phyloP scores from a whole-genome alignment of 768 basidiomycete genomes.

The Kwoniella dendrophila region DNA sequence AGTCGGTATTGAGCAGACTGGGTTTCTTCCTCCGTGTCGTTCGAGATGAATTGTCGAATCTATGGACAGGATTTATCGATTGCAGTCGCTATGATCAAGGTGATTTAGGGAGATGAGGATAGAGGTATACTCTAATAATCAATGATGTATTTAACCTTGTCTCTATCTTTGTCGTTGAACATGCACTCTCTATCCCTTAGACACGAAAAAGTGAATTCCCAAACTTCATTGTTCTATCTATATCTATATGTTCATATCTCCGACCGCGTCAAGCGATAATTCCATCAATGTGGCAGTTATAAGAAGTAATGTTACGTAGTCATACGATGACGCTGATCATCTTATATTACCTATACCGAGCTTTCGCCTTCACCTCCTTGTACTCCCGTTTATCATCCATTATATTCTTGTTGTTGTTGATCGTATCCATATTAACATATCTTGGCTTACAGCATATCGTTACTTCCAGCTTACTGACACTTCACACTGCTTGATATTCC shows the following conservation, averaged over 20 bases:
- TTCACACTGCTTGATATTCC: no score
- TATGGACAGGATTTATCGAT: conserved; percentile 32
- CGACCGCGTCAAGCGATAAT: not conserved
- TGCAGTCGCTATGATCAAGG: conserved; percentile 24
- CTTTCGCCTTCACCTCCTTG: not conserved
- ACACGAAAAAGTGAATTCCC: not conserved
- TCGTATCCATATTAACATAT: no score
- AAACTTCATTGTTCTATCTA: conserved; percentile 6
- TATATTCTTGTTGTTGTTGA: not conserved
- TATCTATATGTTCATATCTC: not conserved
- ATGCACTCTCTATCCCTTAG: not conserved
- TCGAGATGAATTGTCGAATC: conserved; percentile 1
- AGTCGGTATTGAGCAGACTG: conserved; percentile 18
- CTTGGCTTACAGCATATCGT: no score
- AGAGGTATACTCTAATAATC: not conserved
- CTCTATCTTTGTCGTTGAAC: not conserved
- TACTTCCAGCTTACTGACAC: no score
- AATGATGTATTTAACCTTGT: not conserved
- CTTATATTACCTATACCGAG: not conserved
- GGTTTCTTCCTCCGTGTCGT: conserved; percentile 32
- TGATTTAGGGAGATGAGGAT: conserved; percentile 2
- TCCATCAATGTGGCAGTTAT: not conserved
- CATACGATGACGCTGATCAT: conserved; percentile 10
- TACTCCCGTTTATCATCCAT: not conserved
- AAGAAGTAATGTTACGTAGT: not conserved